Percentiles rank a stretch among this genome's conserved stretches.
Evolutionary conservation across 2,329 filamentous ascomycete species (phyloP).

Genomic region (Nothophoma quercina): DNA sequence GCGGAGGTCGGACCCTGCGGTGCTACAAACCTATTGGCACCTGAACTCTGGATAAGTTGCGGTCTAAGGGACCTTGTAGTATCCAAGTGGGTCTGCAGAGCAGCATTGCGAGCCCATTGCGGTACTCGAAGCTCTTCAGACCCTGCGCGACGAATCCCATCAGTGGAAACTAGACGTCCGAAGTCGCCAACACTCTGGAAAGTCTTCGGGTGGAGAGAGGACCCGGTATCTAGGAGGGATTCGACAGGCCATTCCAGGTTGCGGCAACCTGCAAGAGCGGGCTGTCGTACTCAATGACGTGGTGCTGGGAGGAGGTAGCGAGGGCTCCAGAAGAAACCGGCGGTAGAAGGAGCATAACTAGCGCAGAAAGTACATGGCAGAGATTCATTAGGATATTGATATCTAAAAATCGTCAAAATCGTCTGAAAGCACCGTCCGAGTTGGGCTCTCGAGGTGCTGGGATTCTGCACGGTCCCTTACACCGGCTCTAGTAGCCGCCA

Average conservation of each 20-base stretch:
- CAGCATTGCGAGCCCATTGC: not conserved
- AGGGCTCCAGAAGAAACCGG: too few species aligned
- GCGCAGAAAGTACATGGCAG: too few species aligned
- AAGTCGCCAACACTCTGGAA: not conserved
- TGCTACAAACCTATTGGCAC: too few species aligned
- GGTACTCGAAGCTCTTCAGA: not conserved
- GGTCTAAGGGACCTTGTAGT: not conserved
- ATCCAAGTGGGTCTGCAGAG: not conserved
- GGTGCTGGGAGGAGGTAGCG: too few species aligned
- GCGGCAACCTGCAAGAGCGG: not conserved
- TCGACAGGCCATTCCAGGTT: not conserved
- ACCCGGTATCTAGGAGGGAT: not conserved
- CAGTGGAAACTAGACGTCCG: not conserved
- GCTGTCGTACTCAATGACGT: too few species aligned
- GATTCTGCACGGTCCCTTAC: slow-evolving; percentile 36
- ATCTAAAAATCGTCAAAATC: too few species aligned
- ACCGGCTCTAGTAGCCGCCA: slow-evolving; percentile 13
- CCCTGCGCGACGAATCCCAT: not conserved
- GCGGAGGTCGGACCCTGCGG: too few species aligned
- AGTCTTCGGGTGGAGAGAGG: too few species aligned
- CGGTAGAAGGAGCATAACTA: too few species aligned
- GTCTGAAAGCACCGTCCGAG: not conserved
- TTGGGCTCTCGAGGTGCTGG: too few species aligned
- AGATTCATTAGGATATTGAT: too few species aligned
- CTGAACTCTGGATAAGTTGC: too few species aligned